Conservation (phyloP, 257 asterid species). For the Lycium ferocissimum region DNA sequence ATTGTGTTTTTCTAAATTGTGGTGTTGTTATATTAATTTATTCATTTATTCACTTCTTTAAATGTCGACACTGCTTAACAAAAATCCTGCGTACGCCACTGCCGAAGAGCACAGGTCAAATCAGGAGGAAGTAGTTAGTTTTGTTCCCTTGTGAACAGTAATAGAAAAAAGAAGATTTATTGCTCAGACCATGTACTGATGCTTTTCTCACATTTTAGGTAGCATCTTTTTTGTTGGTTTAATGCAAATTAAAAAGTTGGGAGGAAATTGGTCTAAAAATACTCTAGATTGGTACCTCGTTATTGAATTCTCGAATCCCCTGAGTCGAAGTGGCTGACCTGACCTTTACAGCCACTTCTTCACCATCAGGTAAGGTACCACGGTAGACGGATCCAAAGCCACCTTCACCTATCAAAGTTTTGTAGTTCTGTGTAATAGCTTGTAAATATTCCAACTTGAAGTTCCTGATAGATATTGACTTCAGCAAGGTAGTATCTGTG, state of each 20-base stretch:
- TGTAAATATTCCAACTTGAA: slow-evolving; percentile 68
- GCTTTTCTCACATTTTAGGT: slow-evolving; percentile 21
- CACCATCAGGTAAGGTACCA: slow-evolving; percentile 78
- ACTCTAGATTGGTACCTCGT: slow-evolving; percentile 58
- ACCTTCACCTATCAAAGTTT: slow-evolving; percentile 87
- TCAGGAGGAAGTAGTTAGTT: background rate
- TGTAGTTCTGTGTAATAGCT: slow-evolving; percentile 68
- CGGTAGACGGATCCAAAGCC: slow-evolving; percentile 87
- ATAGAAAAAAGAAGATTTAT: background rate
- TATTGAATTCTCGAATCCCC: slow-evolving; percentile 86
- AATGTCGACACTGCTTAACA: too few relatives aligned
- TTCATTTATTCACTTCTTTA: too few relatives aligned
- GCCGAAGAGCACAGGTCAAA: background rate
- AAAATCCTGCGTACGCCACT: too few relatives aligned
- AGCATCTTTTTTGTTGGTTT: slow-evolving; percentile 23
- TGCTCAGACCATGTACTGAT: background rate
- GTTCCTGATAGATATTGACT: slow-evolving; percentile 59
- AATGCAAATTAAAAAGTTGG: background rate
- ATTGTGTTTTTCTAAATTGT: too few relatives aligned
- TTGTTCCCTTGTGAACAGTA: background rate
- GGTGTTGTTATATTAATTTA: too few relatives aligned
- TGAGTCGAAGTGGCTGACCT: slow-evolving; percentile 90
- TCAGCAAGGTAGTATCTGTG: slow-evolving; percentile 51
- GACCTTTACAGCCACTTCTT: slow-evolving; percentile 93
- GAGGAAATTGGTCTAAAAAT: slow-evolving; percentile 21